Evolutionary conservation across 306 rosid genomes (phyloP).

Genomic region (Myrica gale): DNA sequence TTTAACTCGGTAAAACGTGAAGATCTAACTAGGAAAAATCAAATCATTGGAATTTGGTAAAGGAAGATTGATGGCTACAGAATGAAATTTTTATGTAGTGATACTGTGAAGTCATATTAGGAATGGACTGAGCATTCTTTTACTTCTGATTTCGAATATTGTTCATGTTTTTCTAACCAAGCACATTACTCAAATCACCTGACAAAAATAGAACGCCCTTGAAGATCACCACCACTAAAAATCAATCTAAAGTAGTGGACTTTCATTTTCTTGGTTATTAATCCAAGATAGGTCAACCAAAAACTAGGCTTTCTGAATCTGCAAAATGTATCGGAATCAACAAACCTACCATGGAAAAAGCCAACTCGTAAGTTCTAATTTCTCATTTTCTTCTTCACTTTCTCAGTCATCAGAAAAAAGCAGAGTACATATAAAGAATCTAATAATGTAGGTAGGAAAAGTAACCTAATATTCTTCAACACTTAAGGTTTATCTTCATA

Average conservation of each 20-base stretch:
- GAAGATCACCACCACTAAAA: not conserved
- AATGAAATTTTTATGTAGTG: too few relatives aligned
- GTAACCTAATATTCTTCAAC: not conserved
- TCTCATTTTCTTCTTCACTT: not conserved
- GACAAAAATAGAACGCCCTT: not conserved
- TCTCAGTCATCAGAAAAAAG: not conserved
- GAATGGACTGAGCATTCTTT: not conserved
- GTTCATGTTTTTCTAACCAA: not conserved
- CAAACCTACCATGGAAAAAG: not conserved
- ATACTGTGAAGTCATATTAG: too few relatives aligned
- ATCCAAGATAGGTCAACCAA: not conserved
- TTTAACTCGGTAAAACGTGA: not conserved
- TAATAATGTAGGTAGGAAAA: not conserved
- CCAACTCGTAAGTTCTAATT: not conserved
- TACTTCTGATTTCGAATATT: too few relatives aligned
- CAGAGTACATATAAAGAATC: not conserved
- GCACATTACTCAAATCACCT: not conserved
- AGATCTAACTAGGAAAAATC: not conserved
- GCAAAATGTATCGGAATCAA: not conserved
- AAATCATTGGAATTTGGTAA: not conserved
- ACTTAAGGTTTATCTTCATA: not conserved
- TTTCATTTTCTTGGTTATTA: not conserved
- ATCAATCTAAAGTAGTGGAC: not conserved
- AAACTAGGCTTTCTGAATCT: not conserved
- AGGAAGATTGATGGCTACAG: not conserved